Percentiles rank a stretch among this genome's conserved stretches.
Conservation (phyloP, 31 red algal genomes). For the Odonthalia washingtoniensis region DNA sequence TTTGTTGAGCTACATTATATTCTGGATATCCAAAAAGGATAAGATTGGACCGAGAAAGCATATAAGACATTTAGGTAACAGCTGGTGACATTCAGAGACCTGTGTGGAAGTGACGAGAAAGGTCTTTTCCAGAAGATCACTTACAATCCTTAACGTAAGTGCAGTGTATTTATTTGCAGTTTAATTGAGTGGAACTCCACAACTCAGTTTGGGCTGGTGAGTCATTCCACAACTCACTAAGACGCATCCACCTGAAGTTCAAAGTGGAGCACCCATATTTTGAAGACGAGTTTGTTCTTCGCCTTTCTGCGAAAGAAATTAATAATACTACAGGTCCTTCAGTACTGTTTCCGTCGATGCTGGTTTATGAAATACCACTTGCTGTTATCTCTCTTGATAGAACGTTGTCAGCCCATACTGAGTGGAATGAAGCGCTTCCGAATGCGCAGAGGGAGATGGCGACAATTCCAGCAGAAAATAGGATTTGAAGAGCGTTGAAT, state of each 20-base stretch:
- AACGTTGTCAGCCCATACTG: constrained; percentile 5
- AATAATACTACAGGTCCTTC: constrained; percentile 53
- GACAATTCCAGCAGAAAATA: not conserved
- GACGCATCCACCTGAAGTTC: constrained; percentile 14
- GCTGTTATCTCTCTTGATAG: not conserved
- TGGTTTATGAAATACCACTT: constrained; percentile 13
- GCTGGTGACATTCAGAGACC: too few relatives aligned
- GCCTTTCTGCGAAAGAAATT: constrained; percentile 21
- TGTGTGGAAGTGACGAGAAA: too few relatives aligned
- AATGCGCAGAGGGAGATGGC: constrained; percentile 28
- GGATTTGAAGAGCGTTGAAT: not conserved
- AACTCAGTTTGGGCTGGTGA: constrained; percentile 62
- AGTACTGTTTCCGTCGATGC: constrained; percentile 19
- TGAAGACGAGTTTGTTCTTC: constrained; percentile 14
- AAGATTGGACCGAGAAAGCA: not conserved
- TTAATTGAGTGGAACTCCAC: constrained; percentile 39
- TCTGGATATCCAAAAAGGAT: not conserved
- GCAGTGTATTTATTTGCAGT: constrained; percentile 7
- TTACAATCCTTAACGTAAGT: not conserved
- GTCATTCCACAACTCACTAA: constrained; percentile 34
- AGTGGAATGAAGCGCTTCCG: constrained; percentile 32
- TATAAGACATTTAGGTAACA: too few relatives aligned
- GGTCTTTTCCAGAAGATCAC: not conserved
- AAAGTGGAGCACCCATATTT: constrained; percentile 6
- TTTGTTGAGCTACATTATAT: constrained; percentile 18